Evolutionary conservation across 805 yeast species (phyloP), one percentile per base, ranked within the genome.

Genomic region (Metschnikowia colocasiae): DNA sequence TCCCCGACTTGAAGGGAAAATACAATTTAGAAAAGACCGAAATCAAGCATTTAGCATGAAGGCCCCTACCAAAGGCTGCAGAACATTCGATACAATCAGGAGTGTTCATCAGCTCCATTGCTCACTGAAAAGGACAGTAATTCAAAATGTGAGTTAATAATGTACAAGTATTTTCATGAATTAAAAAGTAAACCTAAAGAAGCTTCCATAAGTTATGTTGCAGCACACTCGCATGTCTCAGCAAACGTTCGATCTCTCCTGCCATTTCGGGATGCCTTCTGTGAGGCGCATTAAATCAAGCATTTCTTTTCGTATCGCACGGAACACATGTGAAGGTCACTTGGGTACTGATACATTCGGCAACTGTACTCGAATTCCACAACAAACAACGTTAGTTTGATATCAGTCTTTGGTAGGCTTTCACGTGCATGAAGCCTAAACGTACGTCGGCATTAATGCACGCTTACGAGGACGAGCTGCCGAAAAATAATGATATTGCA

Each of bases 1-100:
- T 91, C 49, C 97, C 97, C 2, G 75, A 74, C 32, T 66, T 82
- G 44, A 56, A 60, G 13, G 74, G 64, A 3, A 61, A 61, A 31
- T 65, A 56, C 39, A 49, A 57, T 43, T 61, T 73, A 54, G 68
- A 66, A 20, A 49, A 57, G 10, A 60, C 63, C 4, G 53, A 45
- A 2, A 60, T 73, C 46, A 73, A 73, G 55, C 75, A 72, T 49
- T 52, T 65, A 30, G 3, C 38, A n/a, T 42, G 15, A 39, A n/a
- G 6, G 39, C 9, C 18, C 10, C 27, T 3, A 36, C 19, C 22
- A 20, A 16, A 10, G 15, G 15, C 6, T 23, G 15, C 30, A 13
- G 9, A 9, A 15, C 10, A 36, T 36, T 36, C 15, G n/a, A 36
- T 9, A 25, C 29, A 15, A 23, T 23, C 9, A 22, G 15, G 26